Evolutionary conservation across 1,139 yeast genomes (phyloP), one percentile per base, ranked within the genome.

Genomic region (Candida dubliniensis): DNA sequence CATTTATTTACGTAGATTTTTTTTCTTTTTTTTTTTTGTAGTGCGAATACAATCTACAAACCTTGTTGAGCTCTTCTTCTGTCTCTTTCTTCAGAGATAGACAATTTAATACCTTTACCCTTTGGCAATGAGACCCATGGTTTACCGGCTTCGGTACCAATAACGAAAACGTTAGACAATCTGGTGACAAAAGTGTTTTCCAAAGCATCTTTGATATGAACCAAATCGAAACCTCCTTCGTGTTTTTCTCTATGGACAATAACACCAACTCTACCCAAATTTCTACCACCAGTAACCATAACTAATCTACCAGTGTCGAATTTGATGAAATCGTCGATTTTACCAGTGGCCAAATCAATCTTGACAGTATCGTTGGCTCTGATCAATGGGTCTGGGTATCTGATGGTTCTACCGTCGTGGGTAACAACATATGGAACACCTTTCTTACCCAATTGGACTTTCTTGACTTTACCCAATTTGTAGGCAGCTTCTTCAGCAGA

Each of bases 81-180:
- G 91, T 93, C 99, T 82, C 99, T 91, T 85, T 93, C 99, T 81
- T 93, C 99, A 69, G 98, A 81, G 74, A 91, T 90, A 67, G 96
- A 76, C 72, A 93, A 86, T 83, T 91, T 93, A 76, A 93, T 87
- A 87, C 99, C 99, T 86, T 93, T 93, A 82, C 98, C 98, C 91
- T 90, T 93, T 83, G 99, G 99, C 76, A 93, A 83, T 56, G 97
- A 89, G 72, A 93, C 84, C 83, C 84, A 82, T 69, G 98, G 96
- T 81, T 90, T 91, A 77, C 91, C 87, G 69, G 95, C 95, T 80
- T 91, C 97, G 38, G 60, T 55, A 80, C 98, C 98, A 70, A 93
- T 86, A 69, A 91, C 87, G 78, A 93, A 93, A 65, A 93, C 96
- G 86, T 93, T 93, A 64, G 85, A 73, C 70, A 91, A 84, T 85